Evolutionary conservation across 306 rosid species (phyloP), one percentile per base, ranked within the genome.

Genomic region (Clitoria ternatea): DNA sequence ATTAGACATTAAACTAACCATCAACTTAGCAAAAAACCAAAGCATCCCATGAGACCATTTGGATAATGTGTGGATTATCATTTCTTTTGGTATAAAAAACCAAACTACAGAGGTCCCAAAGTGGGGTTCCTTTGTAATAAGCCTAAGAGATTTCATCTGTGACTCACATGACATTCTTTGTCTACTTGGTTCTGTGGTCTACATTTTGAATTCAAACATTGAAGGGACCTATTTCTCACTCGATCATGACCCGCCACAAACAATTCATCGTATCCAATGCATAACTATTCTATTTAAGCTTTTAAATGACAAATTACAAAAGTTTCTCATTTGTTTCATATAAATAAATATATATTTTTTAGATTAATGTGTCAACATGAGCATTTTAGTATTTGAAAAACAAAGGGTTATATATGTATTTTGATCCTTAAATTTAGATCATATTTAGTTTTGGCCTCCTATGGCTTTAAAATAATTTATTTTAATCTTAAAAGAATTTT

Each of bases 41-140:
- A 63, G 63, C 71, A 75, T 45, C 13, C 37, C 84, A 75, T 43
- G 81, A 70, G 80, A 36, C 29, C 0, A 15, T 75, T 66, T 49
- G 55, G 59, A 75, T 80, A 54, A 75, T 37, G 37, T 62, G 26
- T 47, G 70, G 69, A 75, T 70, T 50, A 62, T 62, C 32, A 14
- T 65, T 75, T 65, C 11, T 42, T 59, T 29, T 62, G 83, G 48
- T 48, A 49, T 13, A 29, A 59, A 66, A 66, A 54, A 66, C 49
- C 49, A 47, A 60, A 61, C 49, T 43, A n/a, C 24, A 3, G 10
- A 53, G 7, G 27, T 32, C n/a, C 47, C 57, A 35, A 47, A 10
- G 75, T 59, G 74, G 79, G 75, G 75, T 67, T 68, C 17, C 20
- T 69, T 54, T 68, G 83, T 67, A 50, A 35, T 66, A 26, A 12